Conservation (phyloP, 805 yeast species). For the Ascoidea asiatica region DNA sequence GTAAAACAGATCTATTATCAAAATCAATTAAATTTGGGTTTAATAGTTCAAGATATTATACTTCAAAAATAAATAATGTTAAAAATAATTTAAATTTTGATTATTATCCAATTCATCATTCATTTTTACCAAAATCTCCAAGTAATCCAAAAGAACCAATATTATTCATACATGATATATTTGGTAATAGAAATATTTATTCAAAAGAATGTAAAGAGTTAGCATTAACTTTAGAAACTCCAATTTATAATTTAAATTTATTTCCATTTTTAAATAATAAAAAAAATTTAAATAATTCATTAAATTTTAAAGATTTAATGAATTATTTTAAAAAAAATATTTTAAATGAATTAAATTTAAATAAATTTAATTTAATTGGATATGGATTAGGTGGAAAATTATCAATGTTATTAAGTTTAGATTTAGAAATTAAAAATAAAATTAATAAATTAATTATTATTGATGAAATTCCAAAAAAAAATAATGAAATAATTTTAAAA, state of each 20-base stretch:
- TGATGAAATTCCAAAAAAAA: slow-evolving; percentile 6
- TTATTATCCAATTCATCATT: slow-evolving; percentile 6
- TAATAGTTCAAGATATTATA: too few species aligned
- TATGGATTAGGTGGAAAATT: slow-evolving; percentile 9
- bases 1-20: too few species aligned
- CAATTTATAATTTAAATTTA: slow-evolving; percentile 6
- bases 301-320: slow-evolving; percentile 2
- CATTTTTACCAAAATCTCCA: slow-evolving; percentile 5
- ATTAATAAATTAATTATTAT: slow-evolving; percentile 6
- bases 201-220: slow-evolving; percentile 9
- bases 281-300: not conserved
- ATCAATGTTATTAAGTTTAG: slow-evolving; percentile 4
- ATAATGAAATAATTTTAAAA: not conserved
- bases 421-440: not conserved
- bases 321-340: not conserved
- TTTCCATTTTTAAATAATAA: slow-evolving; percentile 1
- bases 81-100: too few species aligned
- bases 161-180: slow-evolving; percentile 6
- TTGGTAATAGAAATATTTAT: slow-evolving; percentile 1
- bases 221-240: slow-evolving; percentile 7
- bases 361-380: slow-evolving; percentile 6
- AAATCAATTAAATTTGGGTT: too few species aligned
- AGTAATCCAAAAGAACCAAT: slow-evolving; percentile 10
- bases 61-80: too few species aligned
- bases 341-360: slow-evolving; percentile 1